These are phyloP conservation scores for Arabidopsis suecica DNA, from an alignment of 345 rosid genomes.

Conservation along the genomic window DNA sequence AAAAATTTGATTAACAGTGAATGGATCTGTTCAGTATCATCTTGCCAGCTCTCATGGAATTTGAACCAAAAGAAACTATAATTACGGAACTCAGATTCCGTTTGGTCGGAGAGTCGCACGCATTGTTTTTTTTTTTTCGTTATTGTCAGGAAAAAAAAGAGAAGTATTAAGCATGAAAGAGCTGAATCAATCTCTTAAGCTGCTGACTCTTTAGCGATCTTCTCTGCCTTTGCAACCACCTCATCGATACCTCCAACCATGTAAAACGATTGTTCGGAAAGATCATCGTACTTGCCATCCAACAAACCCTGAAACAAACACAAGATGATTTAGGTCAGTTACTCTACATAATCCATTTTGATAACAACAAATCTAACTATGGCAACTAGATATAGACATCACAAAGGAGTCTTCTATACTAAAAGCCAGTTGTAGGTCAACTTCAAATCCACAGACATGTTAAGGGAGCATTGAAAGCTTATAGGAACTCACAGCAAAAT, in stretches of 20 bases:
- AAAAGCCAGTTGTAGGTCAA: too few species aligned
- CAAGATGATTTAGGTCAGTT: too few species aligned
- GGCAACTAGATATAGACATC: too few species aligned
- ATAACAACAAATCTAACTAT: too few species aligned
- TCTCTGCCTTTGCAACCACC: conserved; percentile 58
- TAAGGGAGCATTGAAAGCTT: too few species aligned
- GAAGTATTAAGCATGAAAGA: neutral
- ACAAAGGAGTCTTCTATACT: too few species aligned
- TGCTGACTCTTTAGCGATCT: conserved; percentile 72
- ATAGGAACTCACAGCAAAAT: too few species aligned
- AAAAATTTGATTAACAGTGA: conserved; percentile 33
- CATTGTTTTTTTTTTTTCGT: conserved; percentile 36
- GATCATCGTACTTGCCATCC: conserved; percentile 51
- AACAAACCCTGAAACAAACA: conserved; percentile 36
- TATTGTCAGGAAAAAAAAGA: conserved; percentile 35
- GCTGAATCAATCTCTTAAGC: conserved; percentile 37
- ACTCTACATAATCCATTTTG: too few species aligned
- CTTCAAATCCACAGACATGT: too few species aligned
- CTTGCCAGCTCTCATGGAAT: conserved; percentile 22
- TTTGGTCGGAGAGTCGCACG: conserved; percentile 18
- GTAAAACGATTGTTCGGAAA: conserved; percentile 64
- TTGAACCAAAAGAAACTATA: conserved; percentile 25
- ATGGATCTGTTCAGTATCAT: conserved; percentile 36
- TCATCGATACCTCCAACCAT: conserved; percentile 71
- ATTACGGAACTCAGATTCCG: conserved; percentile 31